phyloP scores from a whole-genome alignment of 768 basidiomycete species.

The Candolleomyces efflorescens region DNA sequence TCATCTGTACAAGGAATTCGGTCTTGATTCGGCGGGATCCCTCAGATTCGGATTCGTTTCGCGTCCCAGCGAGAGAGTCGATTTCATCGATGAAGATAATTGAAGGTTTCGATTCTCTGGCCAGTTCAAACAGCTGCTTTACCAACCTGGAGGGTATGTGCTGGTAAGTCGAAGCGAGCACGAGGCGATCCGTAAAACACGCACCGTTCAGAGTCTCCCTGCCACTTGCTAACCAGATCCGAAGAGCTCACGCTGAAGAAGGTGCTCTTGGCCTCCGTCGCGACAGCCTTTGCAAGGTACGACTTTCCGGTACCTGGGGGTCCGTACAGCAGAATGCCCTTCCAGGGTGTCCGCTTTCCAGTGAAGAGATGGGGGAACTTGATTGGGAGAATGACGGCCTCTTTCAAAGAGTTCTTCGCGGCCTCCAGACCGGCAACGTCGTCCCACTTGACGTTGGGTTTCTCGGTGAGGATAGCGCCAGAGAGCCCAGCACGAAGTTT shows the following conservation, averaged over 20 bases:
- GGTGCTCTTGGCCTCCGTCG: conserved; percentile 98
- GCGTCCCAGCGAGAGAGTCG: conserved; percentile 90
- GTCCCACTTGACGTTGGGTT: conserved; percentile 96
- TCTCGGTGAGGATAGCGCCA: conserved; percentile 87
- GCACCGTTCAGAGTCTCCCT: conserved; percentile 96
- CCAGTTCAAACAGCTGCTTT: conserved; percentile 94
- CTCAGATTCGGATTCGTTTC: conserved; percentile 96
- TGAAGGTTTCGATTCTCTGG: conserved; percentile 91
- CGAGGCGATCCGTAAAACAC: conserved; percentile 15
- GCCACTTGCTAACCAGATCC: conserved; percentile 99
- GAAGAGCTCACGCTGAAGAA: conserved; percentile 96
- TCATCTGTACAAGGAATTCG: conserved; percentile 97
- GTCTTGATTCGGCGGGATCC: conserved; percentile 98
- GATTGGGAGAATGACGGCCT: conserved; percentile 99
- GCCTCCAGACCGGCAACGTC: conserved; percentile 96
- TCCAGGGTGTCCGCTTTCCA: conserved; percentile 97
- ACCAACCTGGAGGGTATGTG: conserved; percentile 59
- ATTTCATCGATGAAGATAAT: conserved; percentile 99
- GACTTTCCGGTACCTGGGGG: conserved; percentile 98
- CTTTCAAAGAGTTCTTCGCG: conserved; percentile 94
- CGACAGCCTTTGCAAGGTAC: conserved; percentile 96
- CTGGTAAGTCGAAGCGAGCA: too few species aligned
- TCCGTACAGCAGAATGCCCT: conserved; percentile 92
- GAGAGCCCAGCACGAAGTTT: conserved; percentile 91
- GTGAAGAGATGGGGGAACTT: conserved; percentile 99